phyloP scores from a whole-genome alignment of 1,284 basidiomycete genomes.

The Ganoderma lingzhi region DNA sequence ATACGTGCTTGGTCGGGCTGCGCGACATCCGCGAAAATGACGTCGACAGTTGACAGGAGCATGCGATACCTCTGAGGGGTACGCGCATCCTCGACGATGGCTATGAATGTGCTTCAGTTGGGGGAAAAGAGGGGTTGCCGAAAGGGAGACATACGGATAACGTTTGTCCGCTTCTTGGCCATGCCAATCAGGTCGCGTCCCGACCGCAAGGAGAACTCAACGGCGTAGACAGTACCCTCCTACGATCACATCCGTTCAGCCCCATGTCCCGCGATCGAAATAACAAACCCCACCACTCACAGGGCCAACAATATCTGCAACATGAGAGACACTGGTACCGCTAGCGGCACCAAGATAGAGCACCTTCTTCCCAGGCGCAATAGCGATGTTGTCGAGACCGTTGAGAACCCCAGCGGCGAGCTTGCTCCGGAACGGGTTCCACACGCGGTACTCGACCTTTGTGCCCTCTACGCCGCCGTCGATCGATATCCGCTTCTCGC shows the following conservation, averaged over 20 bases:
- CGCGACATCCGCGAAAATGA: slow-evolving; percentile 98
- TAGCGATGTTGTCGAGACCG: slow-evolving; percentile 94
- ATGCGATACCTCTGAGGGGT: slow-evolving; percentile 96
- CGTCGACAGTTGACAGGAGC: slow-evolving; percentile 92
- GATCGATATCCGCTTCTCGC: slow-evolving; percentile 94
- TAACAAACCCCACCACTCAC: slow-evolving; percentile 46
- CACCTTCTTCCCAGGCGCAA: slow-evolving; percentile 95
- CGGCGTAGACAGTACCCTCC: slow-evolving; percentile 98
- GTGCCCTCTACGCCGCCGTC: slow-evolving; percentile 82
- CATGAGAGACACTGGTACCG: slow-evolving; percentile 98
- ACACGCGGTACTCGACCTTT: slow-evolving; percentile 98
- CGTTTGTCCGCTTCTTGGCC: slow-evolving; percentile 99
- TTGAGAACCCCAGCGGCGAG: slow-evolving; percentile 97
- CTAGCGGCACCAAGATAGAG: slow-evolving; percentile 97
- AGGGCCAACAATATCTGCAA: slow-evolving; percentile 97
- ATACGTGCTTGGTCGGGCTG: slow-evolving; percentile 99
- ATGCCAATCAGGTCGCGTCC: slow-evolving; percentile 99
- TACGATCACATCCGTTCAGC: slow-evolving; percentile 40
- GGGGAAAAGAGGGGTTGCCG: not conserved
- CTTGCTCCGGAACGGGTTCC: slow-evolving; percentile 99
- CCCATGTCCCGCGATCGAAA: not conserved
- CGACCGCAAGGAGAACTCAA: slow-evolving; percentile 97
- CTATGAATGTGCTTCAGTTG: slow-evolving; percentile 48
- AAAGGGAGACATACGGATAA: slow-evolving; percentile 80
- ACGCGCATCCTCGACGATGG: slow-evolving; percentile 97